These are phyloP conservation scores for Dryas octopetala DNA, from an alignment of 306 rosid species.

Conservation along the genomic window DNA sequence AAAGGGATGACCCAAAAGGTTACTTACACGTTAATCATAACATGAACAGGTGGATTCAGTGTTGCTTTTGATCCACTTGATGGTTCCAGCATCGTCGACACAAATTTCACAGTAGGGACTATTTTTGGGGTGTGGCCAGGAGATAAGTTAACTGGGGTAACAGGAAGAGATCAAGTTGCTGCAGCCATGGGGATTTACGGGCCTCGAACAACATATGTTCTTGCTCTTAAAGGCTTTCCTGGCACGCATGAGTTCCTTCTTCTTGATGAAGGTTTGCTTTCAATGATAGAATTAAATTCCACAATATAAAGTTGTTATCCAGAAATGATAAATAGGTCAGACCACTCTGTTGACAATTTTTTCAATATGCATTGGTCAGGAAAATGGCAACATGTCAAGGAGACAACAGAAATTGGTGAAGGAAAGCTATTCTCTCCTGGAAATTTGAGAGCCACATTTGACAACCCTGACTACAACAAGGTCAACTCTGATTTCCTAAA, in stretches of 20 bases:
- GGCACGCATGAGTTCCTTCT: slow-evolving; percentile 98
- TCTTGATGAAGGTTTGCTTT: slow-evolving; percentile 79
- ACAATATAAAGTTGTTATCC: background rate
- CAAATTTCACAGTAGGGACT: slow-evolving; percentile 97
- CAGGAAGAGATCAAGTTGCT: slow-evolving; percentile 92
- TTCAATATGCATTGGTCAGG: slow-evolving; percentile 47
- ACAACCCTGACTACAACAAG: slow-evolving; percentile 82
- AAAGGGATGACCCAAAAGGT: background rate
- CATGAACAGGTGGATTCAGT: slow-evolving; percentile 83
- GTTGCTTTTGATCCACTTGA: slow-evolving; percentile 99
- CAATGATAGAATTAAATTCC: background rate
- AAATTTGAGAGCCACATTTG: slow-evolving; percentile 94
- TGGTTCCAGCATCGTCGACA: slow-evolving; percentile 97
- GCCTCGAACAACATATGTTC: slow-evolving; percentile 93
- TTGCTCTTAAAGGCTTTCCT: slow-evolving; percentile 77
- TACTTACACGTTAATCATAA: slow-evolving; percentile 14
- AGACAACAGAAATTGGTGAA: slow-evolving; percentile 86
- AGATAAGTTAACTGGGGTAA: slow-evolving; percentile 81
- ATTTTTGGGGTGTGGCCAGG: slow-evolving; percentile 99
- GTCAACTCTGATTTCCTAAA: slow-evolving; percentile 30
- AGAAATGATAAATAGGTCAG: background rate
- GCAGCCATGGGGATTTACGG: slow-evolving; percentile 99
- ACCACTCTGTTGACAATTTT: background rate
- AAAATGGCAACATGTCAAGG: slow-evolving; percentile 98
- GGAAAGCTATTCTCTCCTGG: slow-evolving; percentile 99